Conservation (phyloP, 2,329 filamentous ascomycete species). For the Aspergillus aculeatus region DNA sequence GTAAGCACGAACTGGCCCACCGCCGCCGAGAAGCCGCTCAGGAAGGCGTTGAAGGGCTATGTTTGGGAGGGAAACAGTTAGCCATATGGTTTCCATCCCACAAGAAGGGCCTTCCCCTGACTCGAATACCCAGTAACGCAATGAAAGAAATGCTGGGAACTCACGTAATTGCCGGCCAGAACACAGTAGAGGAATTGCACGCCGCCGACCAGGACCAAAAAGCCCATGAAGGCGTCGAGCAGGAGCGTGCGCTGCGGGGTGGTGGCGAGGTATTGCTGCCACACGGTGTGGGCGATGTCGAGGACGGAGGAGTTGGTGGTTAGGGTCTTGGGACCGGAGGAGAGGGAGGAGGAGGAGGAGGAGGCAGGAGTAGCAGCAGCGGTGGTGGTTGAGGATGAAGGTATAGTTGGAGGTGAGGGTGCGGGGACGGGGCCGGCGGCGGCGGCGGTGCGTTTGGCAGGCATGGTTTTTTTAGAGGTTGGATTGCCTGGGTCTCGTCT, state of each 20-base stretch:
- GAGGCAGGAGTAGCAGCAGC: conserved; percentile 2
- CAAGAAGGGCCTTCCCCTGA: no score
- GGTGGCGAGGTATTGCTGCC: conserved; percentile 72
- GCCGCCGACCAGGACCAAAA: conserved; percentile 79
- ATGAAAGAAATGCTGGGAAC: conserved; percentile 37
- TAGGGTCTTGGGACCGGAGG: conserved; percentile 37
- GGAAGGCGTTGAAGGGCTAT: conserved; percentile 97
- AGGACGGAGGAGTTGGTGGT: conserved; percentile 41
- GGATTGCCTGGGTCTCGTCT: neutral
- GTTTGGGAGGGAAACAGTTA: neutral
- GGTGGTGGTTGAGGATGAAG: conserved; percentile 21
- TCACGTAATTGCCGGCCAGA: conserved; percentile 88
- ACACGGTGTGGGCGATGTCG: conserved; percentile 68
- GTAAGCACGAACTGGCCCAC: conserved; percentile 98
- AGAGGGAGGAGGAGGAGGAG: conserved; percentile 27
- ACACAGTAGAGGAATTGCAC: conserved; percentile 93
- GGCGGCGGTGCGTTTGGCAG: conserved; percentile 27
- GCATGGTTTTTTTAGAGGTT: conserved; percentile 1
- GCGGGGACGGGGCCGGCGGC: conserved; percentile 24
- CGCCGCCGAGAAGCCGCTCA: conserved; percentile 89
- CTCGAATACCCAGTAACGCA: neutral
- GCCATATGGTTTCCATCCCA: no score
- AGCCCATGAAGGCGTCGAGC: conserved; percentile 85
- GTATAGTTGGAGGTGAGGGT: conserved; percentile 30
- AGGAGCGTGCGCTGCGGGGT: conserved; percentile 92